phyloP scores from a whole-genome alignment of 306 rosid species.

The Cucumis melo region DNA sequence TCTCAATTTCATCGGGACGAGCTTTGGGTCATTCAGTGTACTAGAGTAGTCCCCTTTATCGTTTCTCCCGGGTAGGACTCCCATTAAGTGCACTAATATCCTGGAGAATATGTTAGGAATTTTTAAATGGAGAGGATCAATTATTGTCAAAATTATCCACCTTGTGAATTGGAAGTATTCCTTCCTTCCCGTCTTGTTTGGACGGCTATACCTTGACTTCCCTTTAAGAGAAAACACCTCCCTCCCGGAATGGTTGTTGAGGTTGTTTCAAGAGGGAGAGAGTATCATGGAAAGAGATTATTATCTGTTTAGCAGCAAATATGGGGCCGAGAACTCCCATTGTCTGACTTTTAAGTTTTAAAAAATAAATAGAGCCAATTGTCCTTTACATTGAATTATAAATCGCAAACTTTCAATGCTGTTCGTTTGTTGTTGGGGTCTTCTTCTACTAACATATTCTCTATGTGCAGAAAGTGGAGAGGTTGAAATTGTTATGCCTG shows the following conservation, averaged over 20 bases:
- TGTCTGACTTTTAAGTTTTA: background rate
- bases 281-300: background rate
- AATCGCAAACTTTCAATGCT: background rate
- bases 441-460: constrained; percentile 7
- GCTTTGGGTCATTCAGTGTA: background rate
- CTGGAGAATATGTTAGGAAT: background rate
- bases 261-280: background rate
- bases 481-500: constrained; percentile 66
- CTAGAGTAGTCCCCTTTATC: background rate
- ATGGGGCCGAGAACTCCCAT: background rate
- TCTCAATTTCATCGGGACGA: background rate
- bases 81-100: background rate
- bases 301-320: background rate
- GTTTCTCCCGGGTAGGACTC: background rate
- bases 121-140: background rate
- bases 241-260: background rate
- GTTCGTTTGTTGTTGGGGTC: background rate
- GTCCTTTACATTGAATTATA: background rate
- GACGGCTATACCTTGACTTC: background rate
- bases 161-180: background rate
- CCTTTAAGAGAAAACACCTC: background rate
- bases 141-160: background rate
- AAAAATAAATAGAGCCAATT: background rate
- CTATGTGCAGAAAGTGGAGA: constrained; percentile 75
- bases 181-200: background rate